A percentile compares a stretch with the other conserved stretches of the same genome.
These are phyloP conservation scores for Aspergillus fischeri DNA, from an alignment of 2,329 filamentous ascomycete species.

Conservation along the genomic window DNA sequence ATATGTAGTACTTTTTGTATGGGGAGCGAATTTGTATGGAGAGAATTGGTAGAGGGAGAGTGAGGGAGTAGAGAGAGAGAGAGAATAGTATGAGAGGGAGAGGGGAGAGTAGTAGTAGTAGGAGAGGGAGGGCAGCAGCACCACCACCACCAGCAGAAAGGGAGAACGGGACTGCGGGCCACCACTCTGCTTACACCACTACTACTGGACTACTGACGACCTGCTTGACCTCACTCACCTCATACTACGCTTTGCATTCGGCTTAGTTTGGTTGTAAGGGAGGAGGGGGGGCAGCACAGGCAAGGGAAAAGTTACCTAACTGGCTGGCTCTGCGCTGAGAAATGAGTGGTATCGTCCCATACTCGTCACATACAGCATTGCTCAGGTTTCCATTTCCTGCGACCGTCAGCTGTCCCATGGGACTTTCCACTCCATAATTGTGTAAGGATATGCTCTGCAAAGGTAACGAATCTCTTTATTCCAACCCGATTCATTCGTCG, in stretches of 20 bases:
- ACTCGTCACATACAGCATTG: slow-evolving; percentile 13
- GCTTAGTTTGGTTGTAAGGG: slow-evolving; percentile 4
- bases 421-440: neutral
- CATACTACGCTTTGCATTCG: neutral
- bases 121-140: slow-evolving; percentile 28
- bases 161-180: slow-evolving; percentile 21
- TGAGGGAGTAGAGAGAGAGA: slow-evolving; percentile 29
- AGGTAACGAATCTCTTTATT: neutral
- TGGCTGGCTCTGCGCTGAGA: slow-evolving; percentile 16
- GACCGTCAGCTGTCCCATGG: neutral
- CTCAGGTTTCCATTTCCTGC: slow-evolving; percentile 8
- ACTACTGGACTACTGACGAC: slow-evolving; percentile 7
- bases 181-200: slow-evolving; percentile 1
- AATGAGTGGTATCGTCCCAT: slow-evolving; percentile 20
- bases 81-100: slow-evolving; percentile 24
- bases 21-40: slow-evolving; percentile 33
- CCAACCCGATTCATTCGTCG: neutral
- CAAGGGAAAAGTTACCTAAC: slow-evolving; percentile 27
- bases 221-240: slow-evolving; percentile 4
- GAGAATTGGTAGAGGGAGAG: slow-evolving; percentile 28
- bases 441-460: neutral
- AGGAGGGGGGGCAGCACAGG: slow-evolving; percentile 24
- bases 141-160: slow-evolving; percentile 32
- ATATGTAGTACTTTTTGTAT: slow-evolving; percentile 39
- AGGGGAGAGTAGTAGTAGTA: slow-evolving; percentile 14